Evolutionary conservation across 768 basidiomycete species (phyloP), one percentile per base, ranked within the genome.

Genomic region (Trametes gibbosa): DNA sequence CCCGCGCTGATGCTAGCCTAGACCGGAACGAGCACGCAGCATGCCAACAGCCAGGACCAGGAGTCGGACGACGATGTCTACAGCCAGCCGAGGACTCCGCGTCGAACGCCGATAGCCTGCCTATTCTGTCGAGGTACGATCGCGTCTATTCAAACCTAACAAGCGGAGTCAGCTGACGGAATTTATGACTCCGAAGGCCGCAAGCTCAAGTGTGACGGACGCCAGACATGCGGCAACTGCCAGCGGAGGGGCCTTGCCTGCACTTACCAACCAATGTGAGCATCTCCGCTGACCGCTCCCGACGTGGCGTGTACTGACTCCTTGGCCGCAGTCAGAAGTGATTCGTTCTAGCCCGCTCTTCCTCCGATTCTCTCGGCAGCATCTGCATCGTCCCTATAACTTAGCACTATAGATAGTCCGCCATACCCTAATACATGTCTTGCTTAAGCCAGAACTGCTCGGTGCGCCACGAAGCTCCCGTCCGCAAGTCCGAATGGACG

Each of bases 161-260:
- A 37, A 16, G n/a, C 16, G 43, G 3, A 12, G 35, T 34, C 46
- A 10, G 50, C 51, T 35, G 58, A 45, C 39, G 5, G 23, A 6
- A n/a, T 5, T 34, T 37, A 2, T 57, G 21, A 45, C 19, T 37
- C 37, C 37, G 9, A 63, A 88, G 86, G 83, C 16, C 78, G 86
- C 56, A 89, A 89, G 70, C 69, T 90, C 49, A 89, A 88, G 71
- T 90, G 88, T 66, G 85, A 88, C 64, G 88, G 87, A 21, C 77
- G 79, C 19, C 86, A 87, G 2, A 79, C 81, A 23, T 90, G 88
- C 69, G 75, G 73, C 32, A 87, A 89, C 66, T 90, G 88, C 70
- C 76, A 81, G 66, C 77, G 78, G 55, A 77, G 88, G 24, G 77
- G 77, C 19, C 76, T 76, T 62, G 78, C 82, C 1, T 90, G 88